These are phyloP conservation scores for Xylariaceae sp. DNA, from an alignment of 2,329 filamentous ascomycete species.

Conservation along the genomic window DNA sequence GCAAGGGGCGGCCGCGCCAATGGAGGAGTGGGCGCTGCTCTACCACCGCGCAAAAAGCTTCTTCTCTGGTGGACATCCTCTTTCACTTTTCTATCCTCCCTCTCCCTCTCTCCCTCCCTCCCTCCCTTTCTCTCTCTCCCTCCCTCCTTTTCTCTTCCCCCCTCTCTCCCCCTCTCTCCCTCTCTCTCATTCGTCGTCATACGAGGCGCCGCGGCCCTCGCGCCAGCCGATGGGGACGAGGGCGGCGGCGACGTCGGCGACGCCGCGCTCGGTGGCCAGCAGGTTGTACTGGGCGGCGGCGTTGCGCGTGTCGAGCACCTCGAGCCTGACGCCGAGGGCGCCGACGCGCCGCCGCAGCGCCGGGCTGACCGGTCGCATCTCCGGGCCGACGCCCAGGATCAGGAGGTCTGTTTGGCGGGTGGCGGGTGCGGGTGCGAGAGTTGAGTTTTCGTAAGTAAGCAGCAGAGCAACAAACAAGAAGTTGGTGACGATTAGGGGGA, in stretches of 20 bases:
- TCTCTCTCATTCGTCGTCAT: too few species aligned
- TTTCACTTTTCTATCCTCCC: background rate
- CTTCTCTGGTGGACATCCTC: background rate
- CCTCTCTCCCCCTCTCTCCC: too few species aligned
- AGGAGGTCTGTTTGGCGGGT: conserved; percentile 62
- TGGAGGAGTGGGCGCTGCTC: too few species aligned
- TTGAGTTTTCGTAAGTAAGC: too few species aligned
- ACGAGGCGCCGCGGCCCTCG: conserved; percentile 39
- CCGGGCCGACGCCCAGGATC: conserved; percentile 76
- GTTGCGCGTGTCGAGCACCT: conserved; percentile 87
- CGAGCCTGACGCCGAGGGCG: conserved; percentile 73
- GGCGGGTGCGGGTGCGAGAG: too few species aligned
- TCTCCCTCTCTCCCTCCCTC: too few species aligned
- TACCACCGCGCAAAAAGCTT: too few species aligned
- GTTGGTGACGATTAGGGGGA: too few species aligned
- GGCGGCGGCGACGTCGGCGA: conserved; percentile 77
- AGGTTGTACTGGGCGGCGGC: conserved; percentile 93
- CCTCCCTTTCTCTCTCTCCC: too few species aligned
- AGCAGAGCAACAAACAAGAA: too few species aligned
- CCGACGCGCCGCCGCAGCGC: conserved; percentile 65
- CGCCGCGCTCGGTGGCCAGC: conserved; percentile 85
- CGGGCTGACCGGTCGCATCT: conserved; percentile 69
- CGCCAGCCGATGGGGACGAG: conserved; percentile 81
- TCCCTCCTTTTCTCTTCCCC: too few species aligned
- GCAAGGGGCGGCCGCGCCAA: too few species aligned